A percentile compares a stretch with the other conserved stretches of the same genome.
These are phyloP conservation scores for Pythium aquatile DNA, from an alignment of 352 stramenopile species.

Conservation along the genomic window DNA sequence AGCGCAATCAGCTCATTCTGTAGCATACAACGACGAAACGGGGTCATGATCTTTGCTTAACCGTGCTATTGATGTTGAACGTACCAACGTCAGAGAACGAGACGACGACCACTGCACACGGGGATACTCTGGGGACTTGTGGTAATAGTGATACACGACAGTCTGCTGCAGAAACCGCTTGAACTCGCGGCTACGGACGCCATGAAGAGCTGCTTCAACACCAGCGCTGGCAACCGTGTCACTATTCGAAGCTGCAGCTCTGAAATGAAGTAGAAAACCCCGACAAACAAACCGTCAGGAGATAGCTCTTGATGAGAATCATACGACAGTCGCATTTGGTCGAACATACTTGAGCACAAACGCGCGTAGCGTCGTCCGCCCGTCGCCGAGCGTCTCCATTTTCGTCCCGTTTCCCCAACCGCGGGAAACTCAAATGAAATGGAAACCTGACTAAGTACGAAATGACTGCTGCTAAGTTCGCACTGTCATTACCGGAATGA, in stretches of 20 bases:
- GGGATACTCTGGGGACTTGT: background rate
- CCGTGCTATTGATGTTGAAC: background rate
- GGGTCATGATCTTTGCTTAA: no score
- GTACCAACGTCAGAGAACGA: slow-evolving; percentile 13
- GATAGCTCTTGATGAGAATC: background rate
- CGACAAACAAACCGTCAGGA: background rate
- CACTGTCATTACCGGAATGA: background rate
- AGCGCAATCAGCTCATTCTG: slow-evolving; percentile 24
- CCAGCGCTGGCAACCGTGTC: background rate
- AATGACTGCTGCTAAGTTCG: background rate
- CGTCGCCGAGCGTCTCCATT: slow-evolving; percentile 16
- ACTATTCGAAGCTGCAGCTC: background rate
- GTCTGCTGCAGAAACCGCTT: slow-evolving; percentile 17
- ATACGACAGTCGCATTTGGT: background rate
- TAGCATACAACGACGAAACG: background rate
- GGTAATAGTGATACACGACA: slow-evolving; percentile 22
- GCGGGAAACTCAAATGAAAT: slow-evolving; percentile 10
- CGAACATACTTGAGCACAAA: slow-evolving; percentile 11
- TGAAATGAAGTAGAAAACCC: background rate
- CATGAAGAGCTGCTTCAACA: background rate
- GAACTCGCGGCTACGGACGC: slow-evolving; percentile 1
- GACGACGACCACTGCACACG: slow-evolving; percentile 3
- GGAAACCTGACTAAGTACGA: background rate
- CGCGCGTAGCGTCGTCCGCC: slow-evolving; percentile 8
- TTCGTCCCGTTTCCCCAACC: background rate